A percentile compares a stretch with the other conserved stretches of the same genome.
Evolutionary conservation across 148 eudicot species (phyloP).

Genomic region (Cornus controversa): DNA sequence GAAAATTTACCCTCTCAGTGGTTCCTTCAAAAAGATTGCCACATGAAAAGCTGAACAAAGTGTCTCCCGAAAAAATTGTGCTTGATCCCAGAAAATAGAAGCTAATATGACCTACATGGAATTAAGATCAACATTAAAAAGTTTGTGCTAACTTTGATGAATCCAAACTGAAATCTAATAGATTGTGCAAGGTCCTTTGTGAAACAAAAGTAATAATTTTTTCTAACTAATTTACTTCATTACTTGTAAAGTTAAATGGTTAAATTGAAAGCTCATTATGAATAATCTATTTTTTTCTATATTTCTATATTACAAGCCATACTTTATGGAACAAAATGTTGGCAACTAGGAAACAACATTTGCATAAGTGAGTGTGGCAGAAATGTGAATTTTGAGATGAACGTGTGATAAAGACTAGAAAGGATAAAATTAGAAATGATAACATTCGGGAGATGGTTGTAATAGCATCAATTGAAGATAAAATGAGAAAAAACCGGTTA

Average conservation of each 20-base stretch:
- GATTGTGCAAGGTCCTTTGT: background rate
- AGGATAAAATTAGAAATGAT: too few species aligned
- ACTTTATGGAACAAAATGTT: too few species aligned
- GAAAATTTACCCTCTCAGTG: slow-evolving; percentile 59
- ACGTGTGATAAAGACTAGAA: too few species aligned
- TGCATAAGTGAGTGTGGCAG: too few species aligned
- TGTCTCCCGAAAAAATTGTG: slow-evolving; percentile 83
- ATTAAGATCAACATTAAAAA: background rate
- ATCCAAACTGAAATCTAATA: background rate
- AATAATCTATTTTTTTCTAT: background rate
- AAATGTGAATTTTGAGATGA: too few species aligned
- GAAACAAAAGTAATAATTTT: background rate
- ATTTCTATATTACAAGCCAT: too few species aligned
- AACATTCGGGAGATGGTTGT: too few species aligned
- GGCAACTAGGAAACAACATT: too few species aligned
- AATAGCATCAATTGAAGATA: too few species aligned
- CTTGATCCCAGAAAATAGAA: slow-evolving; percentile 77
- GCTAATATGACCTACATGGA: slow-evolving; percentile 73
- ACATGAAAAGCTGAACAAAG: slow-evolving; percentile 85
- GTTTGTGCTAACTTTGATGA: background rate
- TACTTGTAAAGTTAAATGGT: background rate
- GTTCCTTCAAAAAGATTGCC: slow-evolving; percentile 94
- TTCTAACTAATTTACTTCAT: background rate
- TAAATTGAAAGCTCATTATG: background rate
- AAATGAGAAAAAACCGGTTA: too few species aligned